phyloP scores from a whole-genome alignment of 352 stramenopile genomes.

The Stephanocyclus meneghinianus region DNA sequence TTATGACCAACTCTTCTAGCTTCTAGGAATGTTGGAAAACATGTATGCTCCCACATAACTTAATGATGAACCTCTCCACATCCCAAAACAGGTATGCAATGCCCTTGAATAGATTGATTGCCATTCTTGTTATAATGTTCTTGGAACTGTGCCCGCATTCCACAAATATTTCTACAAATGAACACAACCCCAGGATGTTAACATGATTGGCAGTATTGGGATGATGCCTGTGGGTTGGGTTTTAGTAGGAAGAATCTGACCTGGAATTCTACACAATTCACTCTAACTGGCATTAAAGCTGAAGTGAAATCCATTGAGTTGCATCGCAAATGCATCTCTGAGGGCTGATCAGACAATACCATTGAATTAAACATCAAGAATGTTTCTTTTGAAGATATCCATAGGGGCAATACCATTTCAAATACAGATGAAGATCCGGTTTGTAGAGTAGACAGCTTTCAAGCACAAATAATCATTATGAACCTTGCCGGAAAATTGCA shows the following conservation, averaged over 20 bases:
- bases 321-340: conserved; percentile 90
- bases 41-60: conserved; percentile 89
- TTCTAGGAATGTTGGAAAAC: conserved; percentile 91
- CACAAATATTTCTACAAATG: conserved; percentile 86
- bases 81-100: conserved; percentile 10
- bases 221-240: conserved; percentile 95
- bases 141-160: neutral
- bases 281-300: conserved; percentile 87
- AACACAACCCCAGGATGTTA: conserved; percentile 83
- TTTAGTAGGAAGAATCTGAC: conserved; percentile 94
- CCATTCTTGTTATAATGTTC: neutral
- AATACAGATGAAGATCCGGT: conserved; percentile 92
- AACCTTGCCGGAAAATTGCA: conserved; percentile 92
- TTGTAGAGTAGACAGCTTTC: conserved; percentile 86
- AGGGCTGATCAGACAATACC: conserved; percentile 92
- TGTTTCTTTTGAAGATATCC: conserved; percentile 90
- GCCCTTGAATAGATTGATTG: neutral
- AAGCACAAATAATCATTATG: conserved; percentile 95
- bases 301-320: conserved; percentile 96
- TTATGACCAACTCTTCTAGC: conserved; percentile 83
- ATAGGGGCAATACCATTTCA: conserved; percentile 91
- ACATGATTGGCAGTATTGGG: conserved; percentile 97
- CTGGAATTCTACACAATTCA: conserved; percentile 91
- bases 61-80: conserved; percentile 92
- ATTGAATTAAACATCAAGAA: conserved; percentile 98